Percentiles rank a stretch among this genome's conserved stretches.
phyloP scores from a whole-genome alignment of 495 filamentous ascomycete genomes.

The Cladorrhinum samala region DNA sequence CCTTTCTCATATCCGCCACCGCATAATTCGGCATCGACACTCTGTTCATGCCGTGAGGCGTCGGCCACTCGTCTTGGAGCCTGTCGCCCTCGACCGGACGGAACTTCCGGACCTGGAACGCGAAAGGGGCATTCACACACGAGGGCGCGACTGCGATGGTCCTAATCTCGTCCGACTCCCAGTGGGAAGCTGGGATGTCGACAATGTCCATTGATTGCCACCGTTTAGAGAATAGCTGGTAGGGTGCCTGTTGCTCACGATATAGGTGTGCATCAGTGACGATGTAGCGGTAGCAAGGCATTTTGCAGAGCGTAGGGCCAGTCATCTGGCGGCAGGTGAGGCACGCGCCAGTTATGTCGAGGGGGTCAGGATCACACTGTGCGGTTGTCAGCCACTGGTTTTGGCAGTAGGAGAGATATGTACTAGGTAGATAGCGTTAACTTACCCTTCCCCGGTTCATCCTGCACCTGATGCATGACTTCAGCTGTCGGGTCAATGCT shows the following conservation, averaged over 20 bases:
- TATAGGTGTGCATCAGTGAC: slow-evolving; percentile 24
- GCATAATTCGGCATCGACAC: slow-evolving; percentile 16
- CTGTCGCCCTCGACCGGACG: slow-evolving; percentile 18
- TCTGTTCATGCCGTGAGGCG: slow-evolving; percentile 4
- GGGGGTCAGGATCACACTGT: slow-evolving; percentile 21
- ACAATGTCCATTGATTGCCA: slow-evolving; percentile 27
- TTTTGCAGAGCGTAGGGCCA: slow-evolving; percentile 22
- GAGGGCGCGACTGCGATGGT: slow-evolving; percentile 16
- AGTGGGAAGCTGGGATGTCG: slow-evolving; percentile 17
- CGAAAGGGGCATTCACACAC: slow-evolving; percentile 14
- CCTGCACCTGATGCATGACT: slow-evolving; percentile 25
- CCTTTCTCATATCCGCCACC: slow-evolving; percentile 18
- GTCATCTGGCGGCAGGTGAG: slow-evolving; percentile 22
- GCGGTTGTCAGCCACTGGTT: background rate
- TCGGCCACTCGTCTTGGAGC: slow-evolving; percentile 21
- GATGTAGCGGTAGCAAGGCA: slow-evolving; percentile 26
- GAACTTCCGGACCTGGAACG: slow-evolving; percentile 18
- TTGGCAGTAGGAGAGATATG: background rate
- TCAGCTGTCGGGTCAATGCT: slow-evolving; percentile 21
- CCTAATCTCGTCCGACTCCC: slow-evolving; percentile 12
- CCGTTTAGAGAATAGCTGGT: slow-evolving; percentile 15
- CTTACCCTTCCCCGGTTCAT: slow-evolving; percentile 24
- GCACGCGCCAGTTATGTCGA: slow-evolving; percentile 13
- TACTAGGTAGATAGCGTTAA: too few species aligned
- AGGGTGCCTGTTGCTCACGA: slow-evolving; percentile 20